These are phyloP conservation scores for Gracilaria gracilis DNA, from an alignment of 23 red algal species.

Conservation along the genomic window DNA sequence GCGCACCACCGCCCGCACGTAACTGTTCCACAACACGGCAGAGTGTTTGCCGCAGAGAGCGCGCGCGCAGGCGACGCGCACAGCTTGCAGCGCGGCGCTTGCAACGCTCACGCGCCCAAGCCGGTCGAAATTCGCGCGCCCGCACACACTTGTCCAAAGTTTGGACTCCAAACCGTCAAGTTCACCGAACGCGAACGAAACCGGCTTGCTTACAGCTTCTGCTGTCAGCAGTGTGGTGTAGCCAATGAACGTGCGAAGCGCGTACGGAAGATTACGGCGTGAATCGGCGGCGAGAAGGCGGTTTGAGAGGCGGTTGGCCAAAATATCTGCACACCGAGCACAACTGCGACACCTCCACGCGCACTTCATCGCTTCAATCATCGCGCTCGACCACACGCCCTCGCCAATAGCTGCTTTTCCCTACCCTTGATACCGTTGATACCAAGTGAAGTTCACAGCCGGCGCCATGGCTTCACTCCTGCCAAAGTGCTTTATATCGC, in stretches of 20 bases:
- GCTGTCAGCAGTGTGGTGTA: background rate
- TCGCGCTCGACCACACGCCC: background rate
- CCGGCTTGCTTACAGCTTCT: background rate
- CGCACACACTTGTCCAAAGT: too few species aligned
- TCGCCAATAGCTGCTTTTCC: background rate
- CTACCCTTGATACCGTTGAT: too few species aligned
- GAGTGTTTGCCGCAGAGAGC: too few species aligned
- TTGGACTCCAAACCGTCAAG: background rate
- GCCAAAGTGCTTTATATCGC: too few species aligned
- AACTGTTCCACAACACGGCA: too few species aligned
- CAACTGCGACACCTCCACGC: background rate
- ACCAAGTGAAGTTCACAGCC: background rate
- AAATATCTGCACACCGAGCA: constrained; percentile 28
- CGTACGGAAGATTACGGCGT: background rate
- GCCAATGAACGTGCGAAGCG: background rate
- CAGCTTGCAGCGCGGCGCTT: background rate
- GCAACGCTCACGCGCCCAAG: too few species aligned
- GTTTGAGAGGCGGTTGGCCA: constrained; percentile 31
- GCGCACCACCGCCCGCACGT: too few species aligned
- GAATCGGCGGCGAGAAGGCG: constrained; percentile 7
- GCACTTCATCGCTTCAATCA: background rate
- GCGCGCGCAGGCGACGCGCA: too few species aligned
- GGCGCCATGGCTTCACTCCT: background rate
- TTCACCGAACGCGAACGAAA: background rate
- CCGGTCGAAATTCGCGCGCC: too few species aligned